Base-by-base conservation (phyloP, 768 basidiomycete genomes). In the Suillus bovinus region DNA sequence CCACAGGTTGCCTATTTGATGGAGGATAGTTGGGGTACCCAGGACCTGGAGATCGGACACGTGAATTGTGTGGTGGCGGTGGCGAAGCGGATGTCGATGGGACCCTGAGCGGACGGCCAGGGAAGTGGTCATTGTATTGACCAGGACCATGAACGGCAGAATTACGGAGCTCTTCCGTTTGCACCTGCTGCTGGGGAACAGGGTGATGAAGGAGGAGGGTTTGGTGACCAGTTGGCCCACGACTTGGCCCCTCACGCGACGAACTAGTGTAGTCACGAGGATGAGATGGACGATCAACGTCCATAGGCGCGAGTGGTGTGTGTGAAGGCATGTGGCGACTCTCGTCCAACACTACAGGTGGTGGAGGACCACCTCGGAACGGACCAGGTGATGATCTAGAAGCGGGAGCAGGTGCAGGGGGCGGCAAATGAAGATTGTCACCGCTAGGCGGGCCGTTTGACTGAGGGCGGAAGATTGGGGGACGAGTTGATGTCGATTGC, bases 301-400 rank as follows among this genome's bases (percentile, higher is more conserved):
- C 82, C 91, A 94, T 94, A 0, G 91, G 91, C 6, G 91, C 91
- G 27, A 94, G 79, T 2, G 84, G 88, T 0, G 89, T 84, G 64
- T 90, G 89, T 4, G 85, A 83, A 10, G 84, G 83, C 0, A 79
- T 71, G 59, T 90, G 89, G n/a, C 89, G 83, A 9, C 79, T 79
- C 67, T 93, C 92, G 63, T 93, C 91, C 10, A 93, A 75, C 58
- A 90, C 82, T 44, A 93, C 88, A 13, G 92, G 91, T 7, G 92
- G 91, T 0, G 91, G 92, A 3, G 90, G 89, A 2, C 91, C 90
- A 38, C 91, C 91, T 64, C 92, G 78, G 79, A 93, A 94, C 14
- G 92, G 92, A 20, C 85, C 84, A 0, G 90, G 88, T 1, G 86
- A 85, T 11, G 82, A 80, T n/a, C 82, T 81, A 49, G 76, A 70